Conservation (phyloP, 805 yeast genomes). For the Yueomyces sinensis region DNA sequence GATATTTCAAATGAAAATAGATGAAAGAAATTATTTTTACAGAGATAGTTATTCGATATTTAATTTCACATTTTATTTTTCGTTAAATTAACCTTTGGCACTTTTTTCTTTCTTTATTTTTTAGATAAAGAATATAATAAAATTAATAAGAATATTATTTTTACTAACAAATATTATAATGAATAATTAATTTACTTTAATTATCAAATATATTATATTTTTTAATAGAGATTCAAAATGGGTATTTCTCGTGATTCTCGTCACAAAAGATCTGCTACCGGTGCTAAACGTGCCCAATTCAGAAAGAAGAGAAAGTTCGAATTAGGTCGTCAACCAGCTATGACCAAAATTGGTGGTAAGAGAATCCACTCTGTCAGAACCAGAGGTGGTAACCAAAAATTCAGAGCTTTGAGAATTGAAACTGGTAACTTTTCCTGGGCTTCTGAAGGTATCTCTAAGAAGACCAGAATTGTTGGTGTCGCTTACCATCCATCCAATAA, state of each 20-base stretch:
- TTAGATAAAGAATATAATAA: too few species aligned
- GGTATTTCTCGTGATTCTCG: conserved; percentile 99
- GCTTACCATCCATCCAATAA: conserved; percentile 99
- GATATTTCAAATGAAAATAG: too few species aligned
- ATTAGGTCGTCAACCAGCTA: conserved; percentile 98
- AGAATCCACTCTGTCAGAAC: conserved; percentile 99
- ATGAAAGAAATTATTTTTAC: too few species aligned
- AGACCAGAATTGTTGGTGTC: conserved; percentile 97
- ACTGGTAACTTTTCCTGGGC: conserved; percentile 99
- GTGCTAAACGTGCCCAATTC: conserved; percentile 99
- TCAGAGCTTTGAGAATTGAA: conserved; percentile 99
- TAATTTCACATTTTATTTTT: too few species aligned
- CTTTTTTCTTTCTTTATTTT: too few species aligned
- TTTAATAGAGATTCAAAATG: conserved; percentile 41
- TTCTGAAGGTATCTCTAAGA: conserved; percentile 95
- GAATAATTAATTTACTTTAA: too few species aligned
- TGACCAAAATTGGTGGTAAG: conserved; percentile 98
- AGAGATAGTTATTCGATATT: too few species aligned
- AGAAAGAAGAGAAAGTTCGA: conserved; percentile 99
- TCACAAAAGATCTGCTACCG: conserved; percentile 99
- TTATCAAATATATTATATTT: too few species aligned
- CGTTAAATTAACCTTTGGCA: too few species aligned
- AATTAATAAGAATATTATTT: too few species aligned
- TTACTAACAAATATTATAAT: too few species aligned
- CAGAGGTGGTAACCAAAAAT: conserved; percentile 99